phyloP scores from a whole-genome alignment of 2,329 filamentous ascomycete species.

The Xylariaceae sp. region DNA sequence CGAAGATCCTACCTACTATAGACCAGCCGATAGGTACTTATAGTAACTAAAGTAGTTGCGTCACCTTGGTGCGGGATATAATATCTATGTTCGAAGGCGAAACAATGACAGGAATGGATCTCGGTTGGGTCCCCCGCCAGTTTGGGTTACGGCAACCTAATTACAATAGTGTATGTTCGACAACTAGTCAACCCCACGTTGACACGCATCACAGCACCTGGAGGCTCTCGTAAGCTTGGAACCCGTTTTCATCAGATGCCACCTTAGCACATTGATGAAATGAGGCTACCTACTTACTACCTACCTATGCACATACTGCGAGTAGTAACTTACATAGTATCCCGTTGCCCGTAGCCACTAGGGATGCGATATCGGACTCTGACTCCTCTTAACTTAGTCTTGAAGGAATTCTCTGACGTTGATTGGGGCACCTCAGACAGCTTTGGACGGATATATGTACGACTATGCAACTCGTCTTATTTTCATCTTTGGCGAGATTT shows the following conservation, averaged over 20 bases:
- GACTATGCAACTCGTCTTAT: conserved; percentile 7
- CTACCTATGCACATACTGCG: too few species aligned
- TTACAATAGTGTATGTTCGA: conserved; percentile 7
- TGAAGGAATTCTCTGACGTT: conserved; percentile 13
- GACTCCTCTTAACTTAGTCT: conserved; percentile 13
- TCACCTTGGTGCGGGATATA: conserved; percentile 23
- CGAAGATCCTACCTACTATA: background rate
- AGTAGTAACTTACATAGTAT: too few species aligned
- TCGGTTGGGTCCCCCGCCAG: conserved; percentile 11
- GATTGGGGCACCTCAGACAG: conserved; percentile 34
- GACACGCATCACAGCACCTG: conserved; percentile 23
- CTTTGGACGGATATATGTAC: conserved; percentile 23
- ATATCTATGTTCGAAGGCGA: conserved; percentile 15
- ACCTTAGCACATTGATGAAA: conserved; percentile 13
- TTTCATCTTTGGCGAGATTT: conserved; percentile 16
- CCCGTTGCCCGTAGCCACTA: too few species aligned
- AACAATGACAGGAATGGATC: conserved; percentile 3
- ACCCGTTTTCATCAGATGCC: conserved; percentile 15
- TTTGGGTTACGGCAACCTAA: conserved; percentile 4
- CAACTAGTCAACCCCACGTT: conserved; percentile 23
- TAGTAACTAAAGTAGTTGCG: background rate
- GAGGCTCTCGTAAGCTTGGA: conserved; percentile 22
- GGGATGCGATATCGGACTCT: conserved; percentile 34
- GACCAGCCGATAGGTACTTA: background rate
- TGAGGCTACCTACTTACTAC: too few species aligned